Base-by-base conservation (phyloP, 192 early-diverging fungal species). In the Polychytrium aggregatum region DNA sequence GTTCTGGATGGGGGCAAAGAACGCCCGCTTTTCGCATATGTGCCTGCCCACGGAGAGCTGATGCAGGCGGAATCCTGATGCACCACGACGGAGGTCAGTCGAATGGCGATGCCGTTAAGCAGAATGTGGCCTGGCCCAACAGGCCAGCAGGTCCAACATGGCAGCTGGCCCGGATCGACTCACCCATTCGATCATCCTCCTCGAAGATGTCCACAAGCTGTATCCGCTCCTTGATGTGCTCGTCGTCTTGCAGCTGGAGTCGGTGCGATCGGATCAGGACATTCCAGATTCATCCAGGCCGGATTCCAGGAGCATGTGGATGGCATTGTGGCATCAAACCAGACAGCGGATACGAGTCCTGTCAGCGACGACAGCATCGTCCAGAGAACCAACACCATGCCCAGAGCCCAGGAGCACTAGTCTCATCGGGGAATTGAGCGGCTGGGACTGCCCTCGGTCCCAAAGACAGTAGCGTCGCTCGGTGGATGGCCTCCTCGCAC, bases 1-100 rank as follows among this genome's bases (percentile, higher is more conserved):
- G 31, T 71, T 75, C 48, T 88, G 82, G 36, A 95, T 80, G 36
- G 84, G 86, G 28, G 82, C 76, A 27, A 78, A 50, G 18, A 71
- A 29, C 22, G 79, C n/a, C n/a, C n/a, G 57, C 37, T 57, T 64
- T 30, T 59, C 39, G 35, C 81, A 82, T 52, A 88, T 70, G 58
- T 92, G 86, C 6, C 78, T 59, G 1, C 87, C 87, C 1, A 82
- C 70, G 18, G 74, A 60, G 22, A 91, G 54, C 55, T 87, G 83
- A 30, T 74, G 56, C 8, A 92, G 70, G 20, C 44, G 44, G 29
- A 92, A 40, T 9, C 67, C 79, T 67, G n/a, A n/a, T n/a, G n/a
- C n/a, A n/a, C n/a, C n/a, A n/a, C n/a, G n/a, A n/a, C n/a, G n/a
- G n/a, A n/a, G n/a, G n/a, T n/a, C n/a, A n/a, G n/a, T n/a, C n/a